Evolutionary conservation across 768 basidiomycete species (phyloP).

Genomic region (Epithele typhae): DNA sequence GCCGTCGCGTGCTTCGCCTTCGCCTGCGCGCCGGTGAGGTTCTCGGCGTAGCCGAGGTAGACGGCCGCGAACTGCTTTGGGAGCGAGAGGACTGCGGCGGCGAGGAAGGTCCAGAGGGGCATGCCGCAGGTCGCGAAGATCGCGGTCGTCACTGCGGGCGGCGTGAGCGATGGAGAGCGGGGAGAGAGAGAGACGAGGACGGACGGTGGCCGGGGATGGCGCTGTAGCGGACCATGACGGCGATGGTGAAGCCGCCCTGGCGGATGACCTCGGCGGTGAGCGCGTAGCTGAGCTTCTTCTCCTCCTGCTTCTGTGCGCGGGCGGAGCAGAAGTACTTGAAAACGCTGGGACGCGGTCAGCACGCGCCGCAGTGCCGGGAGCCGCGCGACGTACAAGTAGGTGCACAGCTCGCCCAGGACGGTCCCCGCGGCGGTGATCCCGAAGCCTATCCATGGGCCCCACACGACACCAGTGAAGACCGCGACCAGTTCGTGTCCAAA

Average conservation of each 20-base stretch:
- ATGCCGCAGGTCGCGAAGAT: slow-evolving; percentile 87
- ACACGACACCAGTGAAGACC: slow-evolving; percentile 82
- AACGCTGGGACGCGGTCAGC: slow-evolving; percentile 38
- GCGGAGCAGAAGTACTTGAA: slow-evolving; percentile 76
- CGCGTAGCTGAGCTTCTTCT: slow-evolving; percentile 39
- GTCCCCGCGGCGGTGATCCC: slow-evolving; percentile 81
- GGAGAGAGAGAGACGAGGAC: slow-evolving; percentile 21
- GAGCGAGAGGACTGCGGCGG: slow-evolving; percentile 75
- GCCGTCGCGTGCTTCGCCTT: slow-evolving; percentile 41
- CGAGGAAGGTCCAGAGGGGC: slow-evolving; percentile 64
- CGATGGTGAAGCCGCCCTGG: slow-evolving; percentile 85
- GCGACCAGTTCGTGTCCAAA: slow-evolving; percentile 92
- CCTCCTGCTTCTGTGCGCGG: slow-evolving; percentile 63
- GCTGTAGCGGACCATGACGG: slow-evolving; percentile 67
- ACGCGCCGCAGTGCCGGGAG: neutral
- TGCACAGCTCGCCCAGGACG: slow-evolving; percentile 79
- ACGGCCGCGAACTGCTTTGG: slow-evolving; percentile 91
- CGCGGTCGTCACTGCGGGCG: slow-evolving; percentile 65
- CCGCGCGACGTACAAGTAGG: slow-evolving; percentile 59
- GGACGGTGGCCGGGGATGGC: slow-evolving; percentile 82
- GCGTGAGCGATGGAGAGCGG: neutral
- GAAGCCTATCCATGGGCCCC: slow-evolving; percentile 84
- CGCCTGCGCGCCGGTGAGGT: slow-evolving; percentile 23
- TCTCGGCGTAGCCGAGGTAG: slow-evolving; percentile 59
- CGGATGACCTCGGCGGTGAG: slow-evolving; percentile 57